These are phyloP conservation scores for Talaromyces amestolkiae DNA, from an alignment of 2,329 filamentous ascomycete species.

Conservation along the genomic window DNA sequence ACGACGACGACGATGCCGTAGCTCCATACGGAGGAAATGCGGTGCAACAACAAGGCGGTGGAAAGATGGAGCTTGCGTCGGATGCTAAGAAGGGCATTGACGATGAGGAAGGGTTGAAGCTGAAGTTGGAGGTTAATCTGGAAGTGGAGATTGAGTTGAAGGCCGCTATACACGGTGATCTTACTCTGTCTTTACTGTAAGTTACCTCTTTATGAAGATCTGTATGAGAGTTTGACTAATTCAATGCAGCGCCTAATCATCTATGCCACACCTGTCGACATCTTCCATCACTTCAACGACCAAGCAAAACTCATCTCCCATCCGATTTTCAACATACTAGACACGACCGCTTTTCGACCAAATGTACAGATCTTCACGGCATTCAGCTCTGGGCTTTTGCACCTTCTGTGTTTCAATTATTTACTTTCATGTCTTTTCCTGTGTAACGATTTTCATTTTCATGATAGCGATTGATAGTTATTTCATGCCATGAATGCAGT, in stretches of 20 bases:
- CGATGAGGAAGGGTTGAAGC: slow-evolving; percentile 36
- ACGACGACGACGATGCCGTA: slow-evolving; percentile 8
- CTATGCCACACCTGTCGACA: neutral
- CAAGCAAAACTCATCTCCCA: neutral
- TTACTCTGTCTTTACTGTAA: slow-evolving; percentile 54
- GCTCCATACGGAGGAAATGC: slow-evolving; percentile 3
- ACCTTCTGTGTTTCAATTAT: neutral
- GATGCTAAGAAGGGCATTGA: slow-evolving; percentile 14
- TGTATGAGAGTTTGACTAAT: neutral
- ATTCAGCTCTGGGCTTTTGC: neutral
- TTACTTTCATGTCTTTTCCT: neutral
- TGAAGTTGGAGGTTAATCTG: slow-evolving; percentile 57
- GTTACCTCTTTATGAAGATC: slow-evolving; percentile 21
- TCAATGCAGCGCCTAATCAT: slow-evolving; percentile 9
- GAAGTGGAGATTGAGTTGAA: slow-evolving; percentile 60
- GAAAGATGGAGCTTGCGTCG: slow-evolving; percentile 10
- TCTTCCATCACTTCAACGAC: neutral
- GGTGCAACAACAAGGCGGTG: slow-evolving; percentile 9
- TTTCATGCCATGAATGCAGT: neutral
- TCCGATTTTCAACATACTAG: neutral
- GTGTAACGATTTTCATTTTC: slow-evolving; percentile 7
- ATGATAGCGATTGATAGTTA: slow-evolving; percentile 1
- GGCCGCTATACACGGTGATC: slow-evolving; percentile 60
- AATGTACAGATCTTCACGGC: neutral
- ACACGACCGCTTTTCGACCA: neutral